Evolutionary conservation across 139 green algal species (phyloP).

Genomic region (Tetraselmis striata): DNA sequence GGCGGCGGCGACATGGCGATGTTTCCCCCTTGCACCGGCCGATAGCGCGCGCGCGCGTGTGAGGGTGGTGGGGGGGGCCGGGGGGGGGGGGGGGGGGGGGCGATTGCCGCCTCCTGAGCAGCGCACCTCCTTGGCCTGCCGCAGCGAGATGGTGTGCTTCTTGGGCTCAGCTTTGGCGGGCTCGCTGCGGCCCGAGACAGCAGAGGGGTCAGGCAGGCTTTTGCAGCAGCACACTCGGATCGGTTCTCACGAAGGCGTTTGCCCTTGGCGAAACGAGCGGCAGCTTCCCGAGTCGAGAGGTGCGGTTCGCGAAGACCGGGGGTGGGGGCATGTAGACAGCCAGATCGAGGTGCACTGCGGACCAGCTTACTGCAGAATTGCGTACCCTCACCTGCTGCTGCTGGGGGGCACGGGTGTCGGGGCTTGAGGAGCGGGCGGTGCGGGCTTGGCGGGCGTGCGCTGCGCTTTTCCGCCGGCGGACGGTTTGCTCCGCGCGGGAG

Average conservation of each 20-base stretch:
- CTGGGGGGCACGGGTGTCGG: not conserved
- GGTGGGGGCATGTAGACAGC: no score
- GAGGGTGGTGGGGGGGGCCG: not conserved
- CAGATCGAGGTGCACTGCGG: no score
- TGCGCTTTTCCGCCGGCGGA: not conserved
- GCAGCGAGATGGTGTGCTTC: not conserved
- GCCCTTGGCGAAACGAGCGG: no score
- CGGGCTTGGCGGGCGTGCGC: not conserved
- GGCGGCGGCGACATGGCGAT: not conserved
- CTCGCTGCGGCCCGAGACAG: not conserved
- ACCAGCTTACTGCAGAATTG: no score
- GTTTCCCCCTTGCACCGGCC: no score
- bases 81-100: no score
- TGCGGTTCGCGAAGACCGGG: no score
- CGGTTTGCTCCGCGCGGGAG: not conserved
- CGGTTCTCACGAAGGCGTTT: not conserved
- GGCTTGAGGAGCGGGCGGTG: no score
- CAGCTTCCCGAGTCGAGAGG: no score
- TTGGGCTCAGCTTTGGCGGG: not conserved
- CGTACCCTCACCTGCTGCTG: no score
- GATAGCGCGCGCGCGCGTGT: no score
- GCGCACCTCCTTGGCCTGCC: not conserved
- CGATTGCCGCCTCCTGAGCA: not conserved
- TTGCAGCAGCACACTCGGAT: not conserved
- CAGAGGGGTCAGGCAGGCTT: not conserved